Evolutionary conservation across 2,329 filamentous ascomycete genomes (phyloP).

Genomic region (Penicillium sumatraense): DNA sequence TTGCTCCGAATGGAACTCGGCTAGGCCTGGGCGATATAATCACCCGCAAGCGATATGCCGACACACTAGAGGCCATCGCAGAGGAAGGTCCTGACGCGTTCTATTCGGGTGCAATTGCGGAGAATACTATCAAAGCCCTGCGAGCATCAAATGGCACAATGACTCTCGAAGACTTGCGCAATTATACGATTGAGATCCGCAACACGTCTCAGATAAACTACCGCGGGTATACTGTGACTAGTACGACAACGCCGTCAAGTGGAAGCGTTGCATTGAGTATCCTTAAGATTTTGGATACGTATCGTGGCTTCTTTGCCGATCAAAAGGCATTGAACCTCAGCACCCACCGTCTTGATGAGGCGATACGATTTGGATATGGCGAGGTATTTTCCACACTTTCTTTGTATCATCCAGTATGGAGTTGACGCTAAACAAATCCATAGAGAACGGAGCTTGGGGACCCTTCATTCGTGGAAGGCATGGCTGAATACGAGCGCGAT

Average conservation of each 20-base stretch:
- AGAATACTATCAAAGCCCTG: slow-evolving; percentile 72
- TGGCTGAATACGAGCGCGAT: slow-evolving; percentile 65
- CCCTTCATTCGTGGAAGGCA: slow-evolving; percentile 70
- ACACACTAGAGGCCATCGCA: slow-evolving; percentile 79
- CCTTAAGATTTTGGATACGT: slow-evolving; percentile 83
- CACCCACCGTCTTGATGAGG: slow-evolving; percentile 82
- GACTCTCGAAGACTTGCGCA: slow-evolving; percentile 75
- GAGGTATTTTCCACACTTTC: slow-evolving; percentile 36
- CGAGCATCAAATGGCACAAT: slow-evolving; percentile 78
- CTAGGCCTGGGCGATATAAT: slow-evolving; percentile 76
- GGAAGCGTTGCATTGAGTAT: slow-evolving; percentile 76
- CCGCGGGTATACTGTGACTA: slow-evolving; percentile 71
- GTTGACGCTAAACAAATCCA: no score
- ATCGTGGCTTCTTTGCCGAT: slow-evolving; percentile 64
- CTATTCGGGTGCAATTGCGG: slow-evolving; percentile 73
- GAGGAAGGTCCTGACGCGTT: slow-evolving; percentile 73
- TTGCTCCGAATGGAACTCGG: slow-evolving; percentile 79
- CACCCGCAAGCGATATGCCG: slow-evolving; percentile 77
- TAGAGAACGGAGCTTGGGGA: slow-evolving; percentile 80
- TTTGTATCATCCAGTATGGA: background rate
- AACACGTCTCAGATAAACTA: slow-evolving; percentile 68
- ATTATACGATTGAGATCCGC: slow-evolving; percentile 72
- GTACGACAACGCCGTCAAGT: slow-evolving; percentile 72
- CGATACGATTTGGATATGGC: slow-evolving; percentile 87
- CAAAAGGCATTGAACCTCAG: slow-evolving; percentile 65